Conservation (phyloP, 2,329 filamentous ascomycete species). For the Xylariales sp. region DNA sequence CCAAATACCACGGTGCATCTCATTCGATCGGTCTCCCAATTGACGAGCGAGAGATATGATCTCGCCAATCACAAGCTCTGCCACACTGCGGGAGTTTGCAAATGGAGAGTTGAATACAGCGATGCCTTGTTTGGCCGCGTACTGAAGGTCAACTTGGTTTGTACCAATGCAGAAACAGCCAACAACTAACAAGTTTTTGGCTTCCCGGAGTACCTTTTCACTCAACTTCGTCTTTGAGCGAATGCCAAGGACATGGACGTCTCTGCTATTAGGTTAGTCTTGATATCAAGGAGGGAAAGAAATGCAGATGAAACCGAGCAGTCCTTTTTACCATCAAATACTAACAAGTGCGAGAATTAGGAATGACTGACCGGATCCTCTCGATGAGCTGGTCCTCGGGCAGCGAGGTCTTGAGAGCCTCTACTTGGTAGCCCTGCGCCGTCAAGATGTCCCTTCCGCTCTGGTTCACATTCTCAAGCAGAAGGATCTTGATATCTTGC, state of each 20-base stretch:
- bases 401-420: constrained; percentile 81
- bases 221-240: constrained; percentile 96
- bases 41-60: constrained; percentile 91
- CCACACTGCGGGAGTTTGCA: constrained; percentile 94
- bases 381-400: constrained; percentile 92
- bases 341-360: not conserved
- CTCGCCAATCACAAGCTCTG: constrained; percentile 90
- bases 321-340: no score
- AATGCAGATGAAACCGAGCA: not conserved
- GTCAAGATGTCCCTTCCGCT: constrained; percentile 79
- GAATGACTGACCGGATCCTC: constrained; percentile 73
- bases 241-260: constrained; percentile 96
- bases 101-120: constrained; percentile 99
- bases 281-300: not conserved
- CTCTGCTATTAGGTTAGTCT: constrained; percentile 42
- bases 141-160: constrained; percentile 86
- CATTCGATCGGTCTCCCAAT: constrained; percentile 84
- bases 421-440: constrained; percentile 91
- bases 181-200: constrained; percentile 90
- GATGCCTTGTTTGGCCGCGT: constrained; percentile 78
- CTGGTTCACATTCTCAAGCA: constrained; percentile 94
- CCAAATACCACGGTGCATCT: constrained; percentile 93
- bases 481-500: constrained; percentile 90
- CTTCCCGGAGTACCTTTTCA: constrained; percentile 76
- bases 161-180: constrained; percentile 99